A percentile compares a stretch with the other conserved stretches of the same genome.
These are phyloP conservation scores for Primulina huaijiensis DNA, from an alignment of 257 asterid species.

Conservation along the genomic window DNA sequence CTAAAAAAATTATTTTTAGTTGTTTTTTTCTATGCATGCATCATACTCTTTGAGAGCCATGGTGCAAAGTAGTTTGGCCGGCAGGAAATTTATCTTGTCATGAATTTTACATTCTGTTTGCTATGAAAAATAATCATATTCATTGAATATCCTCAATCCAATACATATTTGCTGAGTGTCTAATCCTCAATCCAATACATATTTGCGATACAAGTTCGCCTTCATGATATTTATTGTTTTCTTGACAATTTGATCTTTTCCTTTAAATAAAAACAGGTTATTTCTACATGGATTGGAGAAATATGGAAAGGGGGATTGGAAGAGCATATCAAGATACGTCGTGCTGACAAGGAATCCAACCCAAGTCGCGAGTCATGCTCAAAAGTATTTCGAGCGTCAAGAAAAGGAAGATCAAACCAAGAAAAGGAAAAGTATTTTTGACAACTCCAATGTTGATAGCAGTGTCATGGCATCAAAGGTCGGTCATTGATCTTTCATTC, in stretches of 20 bases:
- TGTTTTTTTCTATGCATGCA: neutral
- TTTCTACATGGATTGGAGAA: slow-evolving; percentile 49
- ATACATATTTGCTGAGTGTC: no score
- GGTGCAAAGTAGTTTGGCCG: neutral
- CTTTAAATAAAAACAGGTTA: slow-evolving; percentile 22
- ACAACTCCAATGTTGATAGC: slow-evolving; percentile 22
- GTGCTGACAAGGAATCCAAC: slow-evolving; percentile 45
- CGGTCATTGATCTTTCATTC: slow-evolving; percentile 4
- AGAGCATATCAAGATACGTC: slow-evolving; percentile 45
- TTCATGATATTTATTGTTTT: neutral
- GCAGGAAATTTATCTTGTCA: no score
- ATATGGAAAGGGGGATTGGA: slow-evolving; percentile 60
- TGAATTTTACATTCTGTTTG: neutral
- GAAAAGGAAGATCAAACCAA: slow-evolving; percentile 40
- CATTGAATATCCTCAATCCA: neutral
- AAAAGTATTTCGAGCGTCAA: slow-evolving; percentile 47
- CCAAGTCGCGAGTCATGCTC: slow-evolving; percentile 57
- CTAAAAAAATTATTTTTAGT: neutral
- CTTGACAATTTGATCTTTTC: neutral
- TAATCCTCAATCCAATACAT: neutral
- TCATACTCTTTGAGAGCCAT: neutral
- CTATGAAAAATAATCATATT: neutral
- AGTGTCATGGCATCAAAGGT: slow-evolving; percentile 5
- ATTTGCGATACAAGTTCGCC: neutral
- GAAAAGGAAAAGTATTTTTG: slow-evolving; percentile 53